Percentiles rank a stretch among this genome's conserved stretches.
Evolutionary conservation across 495 filamentous ascomycete genomes (phyloP).

Genomic region (Melanomma pulvis-pyrius): DNA sequence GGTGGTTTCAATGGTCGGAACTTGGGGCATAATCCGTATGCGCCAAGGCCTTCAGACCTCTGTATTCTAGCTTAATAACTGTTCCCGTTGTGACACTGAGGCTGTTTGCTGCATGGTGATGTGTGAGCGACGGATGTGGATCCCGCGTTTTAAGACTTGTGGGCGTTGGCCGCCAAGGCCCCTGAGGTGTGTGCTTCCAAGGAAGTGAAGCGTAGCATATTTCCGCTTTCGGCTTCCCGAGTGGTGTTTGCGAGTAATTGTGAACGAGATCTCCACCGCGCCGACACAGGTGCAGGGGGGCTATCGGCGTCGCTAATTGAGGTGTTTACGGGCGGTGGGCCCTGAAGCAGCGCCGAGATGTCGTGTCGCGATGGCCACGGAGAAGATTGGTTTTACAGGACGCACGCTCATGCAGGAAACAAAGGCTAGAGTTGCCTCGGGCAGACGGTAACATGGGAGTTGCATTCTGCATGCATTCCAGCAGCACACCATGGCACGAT

Average conservation of each 20-base stretch:
- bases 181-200: background rate
- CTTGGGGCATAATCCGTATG: slow-evolving; percentile 8
- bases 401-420: background rate
- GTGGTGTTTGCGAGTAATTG: background rate
- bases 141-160: background rate
- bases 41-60: slow-evolving; percentile 11
- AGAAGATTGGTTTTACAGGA: background rate
- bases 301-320: background rate
- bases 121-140: background rate
- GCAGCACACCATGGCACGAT: background rate
- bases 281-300: background rate
- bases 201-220: background rate
- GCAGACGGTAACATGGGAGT: background rate
- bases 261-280: background rate
- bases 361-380: background rate
- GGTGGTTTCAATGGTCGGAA: slow-evolving; percentile 14
- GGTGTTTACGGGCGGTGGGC: slow-evolving; percentile 4
- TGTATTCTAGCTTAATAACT: slow-evolving; percentile 13
- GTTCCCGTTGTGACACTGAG: background rate
- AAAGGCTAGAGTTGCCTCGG: background rate
- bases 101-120: background rate
- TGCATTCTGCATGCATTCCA: background rate
- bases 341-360: background rate
- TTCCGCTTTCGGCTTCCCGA: background rate
- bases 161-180: background rate